Evolutionary conservation across 2,329 filamentous ascomycete genomes (phyloP).

Genomic region (Alternaria ventricosa): DNA sequence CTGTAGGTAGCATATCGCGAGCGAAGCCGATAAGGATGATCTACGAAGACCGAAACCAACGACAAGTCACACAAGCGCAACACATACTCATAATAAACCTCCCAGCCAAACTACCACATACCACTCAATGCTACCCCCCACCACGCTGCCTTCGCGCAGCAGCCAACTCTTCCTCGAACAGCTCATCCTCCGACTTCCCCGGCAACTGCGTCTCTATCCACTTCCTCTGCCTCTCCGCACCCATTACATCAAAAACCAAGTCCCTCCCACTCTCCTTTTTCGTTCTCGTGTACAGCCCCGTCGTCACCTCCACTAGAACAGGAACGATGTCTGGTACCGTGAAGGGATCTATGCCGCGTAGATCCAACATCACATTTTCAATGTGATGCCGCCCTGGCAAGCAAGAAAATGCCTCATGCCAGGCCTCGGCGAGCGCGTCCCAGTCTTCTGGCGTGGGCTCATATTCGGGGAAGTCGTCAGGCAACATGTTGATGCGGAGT

Average conservation of each 20-base stretch:
- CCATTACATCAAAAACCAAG: neutral
- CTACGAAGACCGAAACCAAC: neutral
- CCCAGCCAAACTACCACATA: neutral
- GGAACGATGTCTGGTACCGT: neutral
- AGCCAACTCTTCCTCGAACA: neutral
- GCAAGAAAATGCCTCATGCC: neutral
- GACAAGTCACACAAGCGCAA: neutral
- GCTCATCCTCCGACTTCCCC: neutral
- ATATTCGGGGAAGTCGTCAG: neutral
- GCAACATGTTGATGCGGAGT: neutral
- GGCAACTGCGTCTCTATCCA: neutral
- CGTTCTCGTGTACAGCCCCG: neutral
- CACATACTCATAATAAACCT: neutral
- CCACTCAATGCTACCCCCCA: fast-evolving
- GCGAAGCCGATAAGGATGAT: neutral
- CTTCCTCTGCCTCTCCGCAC: neutral
- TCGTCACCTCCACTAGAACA: neutral
- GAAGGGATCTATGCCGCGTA: neutral
- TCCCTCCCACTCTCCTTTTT: neutral
- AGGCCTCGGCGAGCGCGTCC: neutral
- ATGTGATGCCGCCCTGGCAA: neutral
- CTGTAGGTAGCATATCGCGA: neutral
- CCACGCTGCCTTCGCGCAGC: neutral
- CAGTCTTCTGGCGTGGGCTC: neutral
- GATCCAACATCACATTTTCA: neutral